Evolutionary conservation across 139 green algal genomes (phyloP), one percentile per base, ranked within the genome.

Genomic region (Picochlorum sp.): DNA sequence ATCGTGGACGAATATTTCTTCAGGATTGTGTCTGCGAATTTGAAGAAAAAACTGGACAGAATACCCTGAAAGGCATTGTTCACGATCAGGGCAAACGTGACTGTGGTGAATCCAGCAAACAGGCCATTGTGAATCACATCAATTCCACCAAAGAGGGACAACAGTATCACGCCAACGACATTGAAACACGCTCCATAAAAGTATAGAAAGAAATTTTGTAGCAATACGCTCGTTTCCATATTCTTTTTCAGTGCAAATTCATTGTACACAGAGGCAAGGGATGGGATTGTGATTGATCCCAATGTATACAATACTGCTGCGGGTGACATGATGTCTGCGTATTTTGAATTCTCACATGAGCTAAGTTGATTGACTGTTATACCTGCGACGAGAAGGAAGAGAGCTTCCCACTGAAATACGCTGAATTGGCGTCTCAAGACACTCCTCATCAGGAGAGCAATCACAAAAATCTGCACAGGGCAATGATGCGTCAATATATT

Each of bases 121-220:
- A 95, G 72, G 47, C 47, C 47, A 7, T 41, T 41, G 34, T 41
- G 34, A 54, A 21, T 54, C 47, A 54, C 47, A 20, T 20, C n/a
- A 11, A 62, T 55, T 0, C 30, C n/a, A 14, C 60, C 45, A 26
- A 69, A 52, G 3, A 21, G 9, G 1, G 65, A 57, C 9, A 62
- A 14, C 1, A 64, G 45, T 49, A 74, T 66, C 30, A 76, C 60
- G 11, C 82, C 86, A 4, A 74, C 16, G 18, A 88, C 41, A 80
- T 97, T 97, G 79, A 97, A 97, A 44, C 72, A 60, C 14, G 63
- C 57, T 37, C 91, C 91, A 55, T 83, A 98, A 49, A 95, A 94
- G 81, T 97, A 98, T 6, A 97, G 80, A 77, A 96, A 96, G 74
- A 97, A 95, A 81, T 97, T 97, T 81, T 97, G 85, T 54, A 97